Percentiles rank a stretch among this genome's conserved stretches.
These are phyloP conservation scores for Sphaerosporella brunnea DNA, from an alignment of 495 filamentous ascomycete species.

Conservation along the genomic window DNA sequence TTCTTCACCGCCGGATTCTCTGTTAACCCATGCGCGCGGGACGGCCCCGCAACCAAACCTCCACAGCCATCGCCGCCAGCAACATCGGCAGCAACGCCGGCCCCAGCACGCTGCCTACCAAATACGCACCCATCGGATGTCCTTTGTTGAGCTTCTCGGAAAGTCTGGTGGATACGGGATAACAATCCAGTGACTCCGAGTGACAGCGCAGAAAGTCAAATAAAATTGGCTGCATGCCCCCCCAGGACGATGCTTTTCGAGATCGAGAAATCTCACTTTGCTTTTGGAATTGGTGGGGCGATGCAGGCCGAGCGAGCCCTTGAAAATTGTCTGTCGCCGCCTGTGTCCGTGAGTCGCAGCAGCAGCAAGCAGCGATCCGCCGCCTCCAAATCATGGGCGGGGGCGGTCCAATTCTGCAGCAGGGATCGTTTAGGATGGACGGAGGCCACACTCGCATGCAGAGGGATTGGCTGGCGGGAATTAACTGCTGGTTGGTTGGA, in stretches of 20 bases:
- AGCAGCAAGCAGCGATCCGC: not conserved
- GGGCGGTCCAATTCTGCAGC: slow-evolving; percentile 1
- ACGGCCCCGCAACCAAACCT: not conserved
- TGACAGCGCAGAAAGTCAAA: not conserved
- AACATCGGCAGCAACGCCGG: not conserved
- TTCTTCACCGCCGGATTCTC: too few species aligned
- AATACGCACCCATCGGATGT: not conserved
- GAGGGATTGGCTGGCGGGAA: not conserved
- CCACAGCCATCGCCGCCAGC: not conserved
- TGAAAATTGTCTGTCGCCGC: too few species aligned
- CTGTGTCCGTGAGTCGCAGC: too few species aligned
- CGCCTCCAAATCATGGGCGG: not conserved
- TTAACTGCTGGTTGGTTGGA: not conserved
- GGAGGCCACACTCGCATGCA: not conserved
- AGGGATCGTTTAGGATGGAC: slow-evolving; percentile 4
- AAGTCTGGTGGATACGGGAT: not conserved
- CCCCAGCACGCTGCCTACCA: not conserved
- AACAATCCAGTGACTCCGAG: not conserved
- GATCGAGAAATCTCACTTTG: too few species aligned
- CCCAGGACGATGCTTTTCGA: too few species aligned
- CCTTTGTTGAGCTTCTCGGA: not conserved
- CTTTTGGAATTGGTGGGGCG: not conserved
- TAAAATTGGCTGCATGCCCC: not conserved
- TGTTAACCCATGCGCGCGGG: too few species aligned
- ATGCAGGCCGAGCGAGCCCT: not conserved